phyloP scores from a whole-genome alignment of 192 early-diverging fungal genomes.

The Jimgerdemannia flammicorona region DNA sequence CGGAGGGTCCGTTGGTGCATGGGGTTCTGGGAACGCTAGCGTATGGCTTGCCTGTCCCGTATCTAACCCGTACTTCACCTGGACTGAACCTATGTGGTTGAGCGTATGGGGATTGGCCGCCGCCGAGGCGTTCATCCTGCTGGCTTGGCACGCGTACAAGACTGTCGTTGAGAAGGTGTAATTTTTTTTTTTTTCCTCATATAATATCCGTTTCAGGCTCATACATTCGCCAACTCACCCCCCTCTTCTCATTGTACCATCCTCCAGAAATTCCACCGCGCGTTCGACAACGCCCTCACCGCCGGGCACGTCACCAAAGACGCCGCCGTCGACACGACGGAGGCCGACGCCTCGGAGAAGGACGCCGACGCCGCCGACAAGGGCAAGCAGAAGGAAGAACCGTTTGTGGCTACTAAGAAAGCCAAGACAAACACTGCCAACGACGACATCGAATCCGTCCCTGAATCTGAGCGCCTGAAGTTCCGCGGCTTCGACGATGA shows the following conservation, averaged over 20 bases:
- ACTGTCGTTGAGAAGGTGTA: conserved; percentile 5
- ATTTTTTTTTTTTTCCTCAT: neutral
- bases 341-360: conserved; percentile 21
- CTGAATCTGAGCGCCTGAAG: conserved; percentile 34
- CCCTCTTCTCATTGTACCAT: too few species aligned
- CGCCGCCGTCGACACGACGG: conserved; percentile 5
- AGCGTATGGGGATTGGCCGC: conserved; percentile 46
- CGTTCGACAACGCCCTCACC: conserved; percentile 1
- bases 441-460: conserved; percentile 6
- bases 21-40: conserved; percentile 7
- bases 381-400: neutral
- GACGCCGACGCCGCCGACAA: conserved; percentile 17
- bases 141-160: conserved; percentile 55
- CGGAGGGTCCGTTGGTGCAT: conserved; percentile 3
- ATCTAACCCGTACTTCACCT: conserved; percentile 39
- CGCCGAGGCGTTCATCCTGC: conserved; percentile 38
- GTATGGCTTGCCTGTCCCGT: conserved; percentile 52
- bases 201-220: too few species aligned
- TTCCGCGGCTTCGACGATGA: conserved; percentile 64
- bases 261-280: conserved; percentile 13
- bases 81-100: conserved; percentile 49
- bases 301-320: conserved; percentile 20
- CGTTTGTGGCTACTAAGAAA: neutral
- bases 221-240: too few species aligned
- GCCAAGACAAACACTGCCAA: conserved; percentile 3